Conservation (phyloP, 2,329 filamentous ascomycete species). For the Aspergillus sp. region DNA sequence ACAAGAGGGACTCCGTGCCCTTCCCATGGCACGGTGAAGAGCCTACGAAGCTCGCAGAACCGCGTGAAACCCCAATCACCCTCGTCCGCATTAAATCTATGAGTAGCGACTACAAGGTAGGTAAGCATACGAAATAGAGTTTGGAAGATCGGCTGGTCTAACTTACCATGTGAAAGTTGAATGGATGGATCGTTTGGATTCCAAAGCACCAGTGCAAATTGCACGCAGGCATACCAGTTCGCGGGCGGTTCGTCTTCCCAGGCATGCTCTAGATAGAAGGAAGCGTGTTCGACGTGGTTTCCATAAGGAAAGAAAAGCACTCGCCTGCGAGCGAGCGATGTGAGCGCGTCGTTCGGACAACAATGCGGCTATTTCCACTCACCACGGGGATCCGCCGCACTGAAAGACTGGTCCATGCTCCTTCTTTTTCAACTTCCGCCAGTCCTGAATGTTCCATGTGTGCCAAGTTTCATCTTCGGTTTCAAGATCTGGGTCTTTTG, state of each 20-base stretch:
- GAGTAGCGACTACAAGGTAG: constrained; percentile 65
- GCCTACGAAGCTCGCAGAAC: constrained; percentile 81
- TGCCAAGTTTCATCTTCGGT: constrained; percentile 71
- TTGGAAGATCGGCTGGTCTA: not conserved
- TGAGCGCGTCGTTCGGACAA: constrained; percentile 1
- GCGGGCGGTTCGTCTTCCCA: constrained; percentile 77
- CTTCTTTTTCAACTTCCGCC: constrained; percentile 73
- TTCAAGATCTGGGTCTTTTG: constrained; percentile 75
- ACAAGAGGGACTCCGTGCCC: constrained; percentile 58
- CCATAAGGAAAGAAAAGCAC: constrained; percentile 94
- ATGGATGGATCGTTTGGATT: constrained; percentile 90
- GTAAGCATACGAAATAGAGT: constrained; percentile 6
- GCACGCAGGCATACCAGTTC: constrained; percentile 94
- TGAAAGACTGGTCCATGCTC: constrained; percentile 87
- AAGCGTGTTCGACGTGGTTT: constrained; percentile 90
- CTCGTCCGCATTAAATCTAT: constrained; percentile 94
- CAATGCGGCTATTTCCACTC: constrained; percentile 28
- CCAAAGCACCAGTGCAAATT: constrained; percentile 92
- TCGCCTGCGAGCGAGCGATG: constrained; percentile 60
- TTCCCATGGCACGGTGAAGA: constrained; percentile 79
- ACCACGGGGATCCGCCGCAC: constrained; percentile 86
- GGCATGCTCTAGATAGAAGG: constrained; percentile 94
- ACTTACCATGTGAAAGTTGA: constrained; percentile 68
- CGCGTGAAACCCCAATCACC: constrained; percentile 99
- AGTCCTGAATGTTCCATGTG: constrained; percentile 87